Percentiles rank a stretch among this genome's conserved stretches.
Conservation (phyloP, 805 yeast species). For the Myxozyma udenii region DNA sequence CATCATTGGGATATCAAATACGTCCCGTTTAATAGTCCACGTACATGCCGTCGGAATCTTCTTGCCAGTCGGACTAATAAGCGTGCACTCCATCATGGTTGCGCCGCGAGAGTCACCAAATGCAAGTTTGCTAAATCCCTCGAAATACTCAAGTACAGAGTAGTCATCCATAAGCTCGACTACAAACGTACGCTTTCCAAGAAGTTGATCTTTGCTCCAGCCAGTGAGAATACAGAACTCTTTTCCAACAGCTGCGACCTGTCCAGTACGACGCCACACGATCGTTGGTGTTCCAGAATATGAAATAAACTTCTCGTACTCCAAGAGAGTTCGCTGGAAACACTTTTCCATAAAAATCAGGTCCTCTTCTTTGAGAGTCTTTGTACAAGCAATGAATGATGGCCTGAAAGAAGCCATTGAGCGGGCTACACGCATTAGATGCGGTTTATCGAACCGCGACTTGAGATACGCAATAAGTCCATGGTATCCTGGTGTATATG, state of each 20-base stretch:
- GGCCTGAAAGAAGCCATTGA: constrained; percentile 90
- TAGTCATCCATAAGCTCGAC: constrained; percentile 69
- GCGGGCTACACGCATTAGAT: constrained; percentile 77
- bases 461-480: constrained; percentile 69
- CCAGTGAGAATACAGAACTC: constrained; percentile 90
- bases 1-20: constrained; percentile 97
- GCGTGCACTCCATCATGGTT: constrained; percentile 81
- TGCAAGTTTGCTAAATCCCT: constrained; percentile 76
- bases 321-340: constrained; percentile 85
- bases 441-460: constrained; percentile 62
- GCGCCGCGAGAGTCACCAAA: constrained; percentile 88
- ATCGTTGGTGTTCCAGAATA: constrained; percentile 91
- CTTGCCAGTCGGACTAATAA: constrained; percentile 51
- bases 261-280: constrained; percentile 95
- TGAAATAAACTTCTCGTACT: constrained; percentile 79
- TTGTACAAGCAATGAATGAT: constrained; percentile 87
- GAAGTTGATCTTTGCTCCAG: constrained; percentile 70
- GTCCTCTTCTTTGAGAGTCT: constrained; percentile 84
- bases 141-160: constrained; percentile 83
- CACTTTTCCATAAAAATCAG: constrained; percentile 94
- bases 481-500: constrained; percentile 90
- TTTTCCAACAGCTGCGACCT: constrained; percentile 90
- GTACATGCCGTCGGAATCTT: constrained; percentile 71
- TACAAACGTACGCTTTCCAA: constrained; percentile 66
- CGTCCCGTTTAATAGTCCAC: constrained; percentile 92